Conservation (phyloP, 345 rosid genomes). For the Raphanus sativus region DNA sequence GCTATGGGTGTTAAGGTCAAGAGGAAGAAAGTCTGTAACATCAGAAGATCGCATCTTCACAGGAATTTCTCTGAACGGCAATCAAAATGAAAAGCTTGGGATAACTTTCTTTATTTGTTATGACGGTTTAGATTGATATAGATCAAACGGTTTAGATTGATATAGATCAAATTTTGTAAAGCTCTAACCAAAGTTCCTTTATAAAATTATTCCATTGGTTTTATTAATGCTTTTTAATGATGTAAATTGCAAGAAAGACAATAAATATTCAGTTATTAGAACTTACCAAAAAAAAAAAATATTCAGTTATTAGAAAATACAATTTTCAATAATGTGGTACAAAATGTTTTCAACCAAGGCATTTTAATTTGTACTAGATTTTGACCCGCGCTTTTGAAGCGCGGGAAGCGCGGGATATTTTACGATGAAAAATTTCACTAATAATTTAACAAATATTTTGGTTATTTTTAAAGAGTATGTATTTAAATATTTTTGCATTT, state of each 20-base stretch:
- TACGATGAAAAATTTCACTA: too few species aligned
- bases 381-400: too few species aligned
- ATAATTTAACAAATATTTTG: too few species aligned
- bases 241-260: conserved; percentile 1
- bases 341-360: conserved; percentile 31
- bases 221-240: neutral
- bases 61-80: neutral
- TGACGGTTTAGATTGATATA: conserved; percentile 8
- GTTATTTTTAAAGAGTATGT: too few species aligned
- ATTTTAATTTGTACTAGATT: conserved; percentile 32
- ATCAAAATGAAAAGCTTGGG: neutral
- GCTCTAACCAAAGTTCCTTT: conserved; percentile 8
- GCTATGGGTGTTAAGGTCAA: conserved; percentile 33
- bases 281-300: too few species aligned
- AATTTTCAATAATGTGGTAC: conserved; percentile 29
- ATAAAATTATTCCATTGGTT: neutral
- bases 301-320: conserved; percentile 33
- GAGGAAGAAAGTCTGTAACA: conserved; percentile 13
- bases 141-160: conserved; percentile 9
- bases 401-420: too few species aligned
- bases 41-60: neutral
- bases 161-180: conserved; percentile 17
- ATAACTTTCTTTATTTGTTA: neutral
- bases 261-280: conserved; percentile 27
- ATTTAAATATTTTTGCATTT: too few species aligned